Base-by-base conservation (phyloP, 257 asterid genomes). In the Solanum paucissectum region DNA sequence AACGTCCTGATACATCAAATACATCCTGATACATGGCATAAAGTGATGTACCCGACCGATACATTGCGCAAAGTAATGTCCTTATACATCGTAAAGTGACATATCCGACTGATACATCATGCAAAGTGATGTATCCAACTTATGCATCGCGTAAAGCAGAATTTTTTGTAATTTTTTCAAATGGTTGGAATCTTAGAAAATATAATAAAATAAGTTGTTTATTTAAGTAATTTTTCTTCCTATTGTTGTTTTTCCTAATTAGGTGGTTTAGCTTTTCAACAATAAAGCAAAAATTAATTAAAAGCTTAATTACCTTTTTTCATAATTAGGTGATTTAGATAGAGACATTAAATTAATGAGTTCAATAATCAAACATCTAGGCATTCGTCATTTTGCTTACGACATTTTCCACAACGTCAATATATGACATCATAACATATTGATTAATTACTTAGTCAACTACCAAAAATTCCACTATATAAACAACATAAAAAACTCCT, bases 11-110 rank as follows among this genome's bases (percentile, higher is more conserved):
- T 52, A 52, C 23, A 52, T 16, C 23, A 16, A 9, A 18, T 52
- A 0, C 23, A 0, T 16, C 23, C 9, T 0, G 9, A 52, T 0
- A 16, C 9, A 52, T 52, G 0, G 23, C 23, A 52, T 52, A 46
- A 46, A 46, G 20, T 46, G 18, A 46, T 9, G 0, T 9, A 10
- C 0, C 12, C 4, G 0, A 9, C 46, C 4, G 46, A 12, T 3
- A 46, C 7, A 13, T 46, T 46, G 55, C 6, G 2, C 55, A 46
- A 46, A 46, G 55, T 46, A 46, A 5, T 5, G 20, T 46, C 3
- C 0, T 13, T 20, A 13, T 46, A 1, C 58, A 46, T 44, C 60
- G 9, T 49, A 2, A 49, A 14, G 21, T 49, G 60, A 5, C 0
- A 1, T 16, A 49, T 49, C 3, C 23, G 9, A 49, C 3, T 3